Conservation (phyloP, 2,329 filamentous ascomycete species). For the Penicillium sp. region DNA sequence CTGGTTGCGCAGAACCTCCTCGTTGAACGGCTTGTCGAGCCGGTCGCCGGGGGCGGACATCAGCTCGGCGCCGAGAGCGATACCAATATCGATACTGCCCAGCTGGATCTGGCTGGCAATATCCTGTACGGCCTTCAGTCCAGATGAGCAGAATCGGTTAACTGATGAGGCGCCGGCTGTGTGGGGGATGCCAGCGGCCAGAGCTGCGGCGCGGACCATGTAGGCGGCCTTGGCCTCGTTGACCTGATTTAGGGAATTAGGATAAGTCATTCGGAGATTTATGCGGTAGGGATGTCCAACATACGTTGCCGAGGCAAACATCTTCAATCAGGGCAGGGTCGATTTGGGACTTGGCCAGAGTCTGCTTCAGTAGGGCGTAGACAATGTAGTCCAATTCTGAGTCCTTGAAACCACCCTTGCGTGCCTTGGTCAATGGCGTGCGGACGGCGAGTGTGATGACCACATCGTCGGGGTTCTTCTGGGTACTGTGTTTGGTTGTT, state of each 20-base stretch:
- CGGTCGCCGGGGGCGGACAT: constrained; percentile 76
- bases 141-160: constrained; percentile 97
- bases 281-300: constrained; percentile 24
- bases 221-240: constrained; percentile 83
- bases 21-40: constrained; percentile 71
- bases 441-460: constrained; percentile 92
- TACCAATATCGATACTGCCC: constrained; percentile 80
- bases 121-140: constrained; percentile 91
- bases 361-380: constrained; percentile 77
- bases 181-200: constrained; percentile 91
- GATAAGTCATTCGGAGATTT: background rate
- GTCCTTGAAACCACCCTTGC: constrained; percentile 94
- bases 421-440: constrained; percentile 82
- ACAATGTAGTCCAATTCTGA: constrained; percentile 83
- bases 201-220: constrained; percentile 81
- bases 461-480: constrained; percentile 92
- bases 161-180: constrained; percentile 77
- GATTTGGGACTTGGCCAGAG: constrained; percentile 68
- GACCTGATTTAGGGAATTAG: constrained; percentile 51
- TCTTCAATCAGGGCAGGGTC: constrained; percentile 83
- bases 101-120: constrained; percentile 82
- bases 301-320: constrained; percentile 86
- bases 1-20: constrained; percentile 70
- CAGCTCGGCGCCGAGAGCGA: constrained; percentile 83
- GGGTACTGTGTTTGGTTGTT: constrained; percentile 60